A percentile compares a stretch with the other conserved stretches of the same genome.
phyloP scores from a whole-genome alignment of 768 basidiomycete species.

The Amanita brunnescens region DNA sequence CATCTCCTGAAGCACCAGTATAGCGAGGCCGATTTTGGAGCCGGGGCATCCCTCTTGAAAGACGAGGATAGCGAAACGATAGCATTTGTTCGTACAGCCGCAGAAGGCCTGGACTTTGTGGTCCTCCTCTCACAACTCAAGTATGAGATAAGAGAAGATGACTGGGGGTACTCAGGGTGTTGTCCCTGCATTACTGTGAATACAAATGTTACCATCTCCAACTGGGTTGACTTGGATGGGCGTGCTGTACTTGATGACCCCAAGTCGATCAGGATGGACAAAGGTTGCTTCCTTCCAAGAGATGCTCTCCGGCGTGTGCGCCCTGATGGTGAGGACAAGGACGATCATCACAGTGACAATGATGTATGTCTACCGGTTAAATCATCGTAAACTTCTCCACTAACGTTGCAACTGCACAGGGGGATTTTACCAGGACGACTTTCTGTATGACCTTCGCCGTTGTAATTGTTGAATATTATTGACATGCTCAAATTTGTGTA shows the following conservation, averaged over 20 bases:
- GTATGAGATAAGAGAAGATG: slow-evolving; percentile 9
- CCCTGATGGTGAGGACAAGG: too few relatives aligned
- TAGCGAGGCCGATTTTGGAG: slow-evolving; percentile 6
- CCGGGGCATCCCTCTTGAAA: slow-evolving; percentile 18
- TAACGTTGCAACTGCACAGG: neutral
- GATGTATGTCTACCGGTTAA: neutral
- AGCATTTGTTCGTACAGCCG: slow-evolving; percentile 17
- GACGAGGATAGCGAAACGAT: slow-evolving; percentile 24
- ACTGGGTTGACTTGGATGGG: too few relatives aligned
- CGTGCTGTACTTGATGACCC: too few relatives aligned
- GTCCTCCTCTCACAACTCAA: slow-evolving; percentile 22
- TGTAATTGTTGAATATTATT: neutral
- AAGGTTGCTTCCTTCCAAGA: too few relatives aligned
- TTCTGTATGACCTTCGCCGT: slow-evolving; percentile 18
- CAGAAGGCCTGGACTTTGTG: slow-evolving; percentile 19
- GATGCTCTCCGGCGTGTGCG: too few relatives aligned
- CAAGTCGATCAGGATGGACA: too few relatives aligned
- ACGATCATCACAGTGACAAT: too few relatives aligned
- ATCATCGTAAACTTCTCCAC: too few relatives aligned
- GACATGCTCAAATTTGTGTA: too few relatives aligned
- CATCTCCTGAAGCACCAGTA: slow-evolving; percentile 16
- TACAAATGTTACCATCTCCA: too few relatives aligned
- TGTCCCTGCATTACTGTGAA: too few relatives aligned
- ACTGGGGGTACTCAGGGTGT: too few relatives aligned
- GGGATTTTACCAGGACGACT: slow-evolving; percentile 20